These are phyloP conservation scores for Aspergillus flavus DNA, from an alignment of 2,329 filamentous ascomycete genomes.

Conservation along the genomic window DNA sequence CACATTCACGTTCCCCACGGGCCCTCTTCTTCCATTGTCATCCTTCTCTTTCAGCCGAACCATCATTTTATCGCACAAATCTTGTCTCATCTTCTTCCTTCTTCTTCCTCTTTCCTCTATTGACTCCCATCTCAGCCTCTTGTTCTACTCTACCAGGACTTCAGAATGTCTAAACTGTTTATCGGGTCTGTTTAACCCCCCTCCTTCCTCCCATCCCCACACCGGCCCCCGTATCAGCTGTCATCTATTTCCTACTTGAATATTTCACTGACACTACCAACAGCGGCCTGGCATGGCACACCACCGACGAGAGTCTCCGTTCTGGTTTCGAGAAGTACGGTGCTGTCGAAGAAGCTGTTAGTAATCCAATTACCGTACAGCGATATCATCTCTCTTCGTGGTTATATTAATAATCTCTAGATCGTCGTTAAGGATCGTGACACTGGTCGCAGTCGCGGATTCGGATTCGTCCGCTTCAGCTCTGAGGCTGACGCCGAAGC, in stretches of 20 bases:
- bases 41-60: conserved; percentile 1
- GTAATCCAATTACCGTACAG: conserved; percentile 43
- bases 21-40: conserved; percentile 1
- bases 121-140: conserved; percentile 7
- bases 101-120: conserved; percentile 1
- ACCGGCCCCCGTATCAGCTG: background rate
- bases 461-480: conserved; percentile 91
- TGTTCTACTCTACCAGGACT: conserved; percentile 9
- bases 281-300: conserved; percentile 98
- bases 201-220: background rate
- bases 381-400: background rate
- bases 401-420: conserved; percentile 51
- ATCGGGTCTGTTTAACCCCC: conserved; percentile 70
- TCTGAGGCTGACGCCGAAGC: conserved; percentile 45
- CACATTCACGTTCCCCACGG: conserved; percentile 2
- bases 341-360: conserved; percentile 89
- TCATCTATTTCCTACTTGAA: background rate
- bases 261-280: conserved; percentile 7
- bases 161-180: conserved; percentile 87
- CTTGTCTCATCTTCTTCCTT: background rate
- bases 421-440: conserved; percentile 98
- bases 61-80: conserved; percentile 3
- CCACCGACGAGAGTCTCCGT: conserved; percentile 82
- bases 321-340: conserved; percentile 93
- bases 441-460: conserved; percentile 93